Evolutionary conservation across 768 basidiomycete genomes (phyloP), one percentile per base, ranked within the genome.

Genomic region (Mycena epipterygia): DNA sequence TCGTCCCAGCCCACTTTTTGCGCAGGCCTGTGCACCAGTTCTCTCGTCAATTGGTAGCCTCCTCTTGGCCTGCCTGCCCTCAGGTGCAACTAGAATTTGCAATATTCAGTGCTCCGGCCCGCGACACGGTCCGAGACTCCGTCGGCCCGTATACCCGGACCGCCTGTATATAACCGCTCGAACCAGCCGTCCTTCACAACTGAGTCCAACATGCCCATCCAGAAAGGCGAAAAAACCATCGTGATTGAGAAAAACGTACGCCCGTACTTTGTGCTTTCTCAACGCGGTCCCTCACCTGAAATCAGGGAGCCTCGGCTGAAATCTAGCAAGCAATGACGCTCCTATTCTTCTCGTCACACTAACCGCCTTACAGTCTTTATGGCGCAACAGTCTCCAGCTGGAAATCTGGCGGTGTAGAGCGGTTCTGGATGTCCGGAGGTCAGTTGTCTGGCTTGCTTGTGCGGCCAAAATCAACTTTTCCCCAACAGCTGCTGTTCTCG

Each of bases 391-490:
- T 56, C 1, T 35, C 55, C 3, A 56, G 55, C 23, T 56, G 55
- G 55, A 35, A 56, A 27, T 35, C 55, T 8, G 55, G 55, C 14
- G 55, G 55, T 11, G 55, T 56, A 25, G 55, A 56, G 35, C 55
- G 55, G 35, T 39, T 56, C 35, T 56, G 55, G 55, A 56, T 56
- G 55, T 56, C 55, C n/a, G 55, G 55, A 33, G 52, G 52, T 33
- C 32, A 25, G 55, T 56, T 2, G 32, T 52, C 21, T 52, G 11
- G 32, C 29, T 17, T 19, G 17, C 4, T 23, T 41, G 16, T 41
- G 6, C 39, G 39, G 39, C 27, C 17, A 52, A 29, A 19, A 25
- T 48, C 12, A 25, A 25, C 9, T 33, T 30, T 14, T 41, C 19
- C 39, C 14, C 27, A 6, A 35, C 37, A 56, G 55, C 55, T 5